These are phyloP conservation scores for Yamadazyma dushanensis DNA, from an alignment of 1,139 yeast genomes.

Conservation along the genomic window DNA sequence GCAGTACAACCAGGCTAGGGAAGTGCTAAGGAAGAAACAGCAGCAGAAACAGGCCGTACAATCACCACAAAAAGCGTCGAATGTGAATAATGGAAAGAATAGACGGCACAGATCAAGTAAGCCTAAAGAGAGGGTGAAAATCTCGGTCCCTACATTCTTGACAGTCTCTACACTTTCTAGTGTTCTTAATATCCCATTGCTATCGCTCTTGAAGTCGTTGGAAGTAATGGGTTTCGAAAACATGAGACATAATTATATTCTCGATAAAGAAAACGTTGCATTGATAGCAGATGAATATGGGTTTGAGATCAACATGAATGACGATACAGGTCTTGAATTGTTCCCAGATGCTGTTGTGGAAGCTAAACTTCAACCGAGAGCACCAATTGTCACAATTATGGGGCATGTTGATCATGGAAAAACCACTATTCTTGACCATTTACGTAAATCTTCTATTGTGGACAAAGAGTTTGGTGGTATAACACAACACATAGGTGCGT, in stretches of 20 bases:
- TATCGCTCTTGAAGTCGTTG: slow-evolving; percentile 58
- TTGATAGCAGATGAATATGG: slow-evolving; percentile 89
- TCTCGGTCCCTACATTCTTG: slow-evolving; percentile 70
- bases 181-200: slow-evolving; percentile 63
- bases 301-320: slow-evolving; percentile 61
- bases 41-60: not conserved
- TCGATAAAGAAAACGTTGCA: slow-evolving; percentile 83
- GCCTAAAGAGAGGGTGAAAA: slow-evolving; percentile 26
- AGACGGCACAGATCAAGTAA: slow-evolving; percentile 2
- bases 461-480: slow-evolving; percentile 93
- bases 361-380: slow-evolving; percentile 55
- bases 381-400: slow-evolving; percentile 97
- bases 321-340: slow-evolving; percentile 63
- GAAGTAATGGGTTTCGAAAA: slow-evolving; percentile 74
- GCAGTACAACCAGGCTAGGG: slow-evolving; percentile 16
- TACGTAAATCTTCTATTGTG: slow-evolving; percentile 82
- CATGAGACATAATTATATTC: slow-evolving; percentile 71
- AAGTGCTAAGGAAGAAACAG: slow-evolving; percentile 16
- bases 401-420: slow-evolving; percentile 99
- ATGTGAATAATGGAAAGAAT: not conserved
- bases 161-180: slow-evolving; percentile 78
- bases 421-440: slow-evolving; percentile 84
- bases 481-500: slow-evolving; percentile 98
- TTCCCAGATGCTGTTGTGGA: slow-evolving; percentile 42
- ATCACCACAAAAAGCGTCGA: slow-evolving; percentile 7